Base-by-base conservation (phyloP, 129 eudicot genomes). In the Logfia minima region DNA sequence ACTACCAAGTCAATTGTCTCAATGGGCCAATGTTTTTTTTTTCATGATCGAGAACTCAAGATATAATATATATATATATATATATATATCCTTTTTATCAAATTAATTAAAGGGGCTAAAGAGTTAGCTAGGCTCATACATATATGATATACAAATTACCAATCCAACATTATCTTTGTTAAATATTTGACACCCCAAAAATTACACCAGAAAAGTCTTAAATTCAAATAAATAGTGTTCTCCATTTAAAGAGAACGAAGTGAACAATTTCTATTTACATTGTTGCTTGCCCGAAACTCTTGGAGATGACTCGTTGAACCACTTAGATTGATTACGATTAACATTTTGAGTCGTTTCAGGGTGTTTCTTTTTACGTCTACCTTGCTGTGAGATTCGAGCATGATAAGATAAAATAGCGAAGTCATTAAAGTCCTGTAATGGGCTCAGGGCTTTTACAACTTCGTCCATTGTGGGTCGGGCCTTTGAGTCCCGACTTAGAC, bases 401-500 rank as follows among this genome's bases (percentile, higher is more conserved):
- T 93, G 97, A 68, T 87, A 85, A n/a, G 95, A 88, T 45, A 88
- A 53, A 71, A 90, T 87, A 5, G 98, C 98, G 1, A 87, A 85
- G 78, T 90, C 98, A 23, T 90, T 93, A 22, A 90, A 85, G 52
- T 85, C 92, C 66, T 88, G 96, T 24, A 93, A 80, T 11, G 93
- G 96, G 35, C 85, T 83, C 4, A 93, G 85, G 41, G 85, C 88
- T 85, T 87, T 93, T 16, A 93, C 93, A 24, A 91, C 78, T 80
- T 93, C 97, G 35, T 93, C 98, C 97, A 91, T 93, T 4, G 90
- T 66, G 51, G 98, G 98, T 2, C 98, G 98, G 53, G 96, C 84
- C 71, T 93, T 93, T 22, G 98, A 86, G 75, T 93, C 98, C 74
- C 96, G 72, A 69, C 85, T 90, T 45, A 93, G 76, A 86, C 98